Conservation (phyloP, 2,329 filamentous ascomycete genomes). For the Botrytis aclada region DNA sequence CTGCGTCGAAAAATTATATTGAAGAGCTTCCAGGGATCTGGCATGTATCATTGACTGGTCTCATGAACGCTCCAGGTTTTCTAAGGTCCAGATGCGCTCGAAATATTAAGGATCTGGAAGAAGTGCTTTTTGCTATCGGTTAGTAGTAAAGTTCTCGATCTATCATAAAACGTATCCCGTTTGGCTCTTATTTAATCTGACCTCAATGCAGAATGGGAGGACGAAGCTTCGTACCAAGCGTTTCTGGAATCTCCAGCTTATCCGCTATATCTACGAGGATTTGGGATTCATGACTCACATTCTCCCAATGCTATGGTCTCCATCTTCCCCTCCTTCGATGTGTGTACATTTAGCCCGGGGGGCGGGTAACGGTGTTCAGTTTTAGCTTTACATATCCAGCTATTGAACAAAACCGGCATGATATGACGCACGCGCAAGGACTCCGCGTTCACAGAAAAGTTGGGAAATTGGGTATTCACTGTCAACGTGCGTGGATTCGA, state of each 20-base stretch:
- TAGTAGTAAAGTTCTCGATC: background rate
- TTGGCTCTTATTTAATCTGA: background rate
- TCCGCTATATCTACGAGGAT: background rate
- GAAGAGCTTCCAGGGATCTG: background rate
- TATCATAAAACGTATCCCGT: accelerated
- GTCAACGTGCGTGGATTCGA: background rate
- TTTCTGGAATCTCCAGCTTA: background rate
- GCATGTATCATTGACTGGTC: background rate
- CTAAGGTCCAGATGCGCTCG: background rate
- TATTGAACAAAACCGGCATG: background rate
- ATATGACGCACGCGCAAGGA: background rate
- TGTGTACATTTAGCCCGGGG: background rate
- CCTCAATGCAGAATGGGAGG: background rate
- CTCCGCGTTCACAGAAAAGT: background rate
- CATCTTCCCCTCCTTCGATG: background rate
- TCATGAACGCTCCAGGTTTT: background rate
- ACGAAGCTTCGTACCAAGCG: background rate
- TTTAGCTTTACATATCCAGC: background rate
- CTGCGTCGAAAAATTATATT: background rate
- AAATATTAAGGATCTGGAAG: background rate
- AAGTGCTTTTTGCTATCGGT: background rate
- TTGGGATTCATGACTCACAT: background rate
- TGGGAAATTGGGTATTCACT: accelerated
- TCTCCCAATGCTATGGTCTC: background rate
- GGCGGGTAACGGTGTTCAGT: background rate